Evolutionary conservation across 192 early-diverging fungal genomes (phyloP), one percentile per base, ranked within the genome.

Genomic region (Phlyctochytrium bullatum): DNA sequence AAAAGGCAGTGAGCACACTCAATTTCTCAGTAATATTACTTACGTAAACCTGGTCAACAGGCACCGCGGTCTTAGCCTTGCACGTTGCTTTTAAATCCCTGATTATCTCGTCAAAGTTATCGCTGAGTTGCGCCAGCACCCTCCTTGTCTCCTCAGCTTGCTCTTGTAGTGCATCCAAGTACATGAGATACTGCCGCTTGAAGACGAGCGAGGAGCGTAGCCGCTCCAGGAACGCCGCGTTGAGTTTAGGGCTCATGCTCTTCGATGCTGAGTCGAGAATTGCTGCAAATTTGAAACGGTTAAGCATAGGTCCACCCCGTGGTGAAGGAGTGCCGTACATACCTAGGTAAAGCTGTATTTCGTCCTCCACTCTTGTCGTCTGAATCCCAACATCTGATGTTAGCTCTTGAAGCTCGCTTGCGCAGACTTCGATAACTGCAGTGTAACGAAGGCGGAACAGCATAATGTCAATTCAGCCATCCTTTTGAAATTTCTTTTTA

Each of bases 41-140:
- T 64, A 83, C 81, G 68, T 83, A 83, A 29, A 84, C 85, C 65
- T 86, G 85, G 61, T 86, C 85, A 0, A 86, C 85, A 2, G 85
- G 85, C 27, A 86, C 85, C 24, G 85, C 81, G 4, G 85, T 83
- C 61, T 83, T 84, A 12, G 85, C 72, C 47, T 75, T 77, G 64
- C 85, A 86, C 28, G 80, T 76, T 27, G 68, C 51, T 61, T 83
- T 82, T 51, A 86, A 66, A 40, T 84, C 82, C 23, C 66, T 31
- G 29, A 86, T 67, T 0, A 75, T 73, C 34, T 76, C 75, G 56
- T 81, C 77, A 64, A 74, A 83, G 34, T 69, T 34, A 0, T 78
- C 65, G 16, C 69, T 66, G 17, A 86, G 64, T 25, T 59, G 36
- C 17, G 35, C 33, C 33, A 84, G 57, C 14, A 73, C 67, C 34